Base-by-base conservation (phyloP, 495 filamentous ascomycete genomes). In the Xylaria flabelliformis region DNA sequence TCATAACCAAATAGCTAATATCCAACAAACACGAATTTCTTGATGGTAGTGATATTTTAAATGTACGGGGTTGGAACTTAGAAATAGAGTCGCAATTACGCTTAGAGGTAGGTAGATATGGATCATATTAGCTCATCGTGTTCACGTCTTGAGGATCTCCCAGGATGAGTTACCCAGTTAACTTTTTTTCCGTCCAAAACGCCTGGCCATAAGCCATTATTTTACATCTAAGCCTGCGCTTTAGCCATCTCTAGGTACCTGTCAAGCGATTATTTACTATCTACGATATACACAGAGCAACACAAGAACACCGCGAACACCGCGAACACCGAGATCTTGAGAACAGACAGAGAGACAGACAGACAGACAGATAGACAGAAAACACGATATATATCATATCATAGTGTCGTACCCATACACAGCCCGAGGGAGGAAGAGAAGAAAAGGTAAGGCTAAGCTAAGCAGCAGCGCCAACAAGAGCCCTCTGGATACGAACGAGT, bases 401-500 rank as follows among this genome's bases (percentile, higher is more conserved):
- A 34, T 6, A 39, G 46, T 42, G 39, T 55, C 24, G n/a, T 32
- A 56, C 2, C n/a, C n/a, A n/a, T n/a, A n/a, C n/a, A n/a, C n/a
- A n/a, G n/a, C n/a, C n/a, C 10, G 13, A 8, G 10, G n/a, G 26
- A 32, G 5, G 1, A 21, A 17, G 10, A 4, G 50, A n/a, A 10
- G 7, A 19, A n/a, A 26, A 53, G 9, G n/a, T n/a, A n/a, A n/a
- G n/a, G 26, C 26, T 4, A 55, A 72, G 50, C 64, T 63, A 76
- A 79, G n/a, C 69, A 9, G 77, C 80, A 3, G 74, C 76, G 4
- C 73, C 74, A 48, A 76, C 74, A 44, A 76, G 46, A 21, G 80
- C 71, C 72, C 81, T 80, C 75, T 84, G 81, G 64, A 88, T 84
- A 13, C 73, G 75, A 32, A 86, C 82, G 70, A 91, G 81, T 39